Percentiles rank a stretch among this genome's conserved stretches.
phyloP scores from a whole-genome alignment of 306 rosid genomes.

The Gleditsia sinensis region DNA sequence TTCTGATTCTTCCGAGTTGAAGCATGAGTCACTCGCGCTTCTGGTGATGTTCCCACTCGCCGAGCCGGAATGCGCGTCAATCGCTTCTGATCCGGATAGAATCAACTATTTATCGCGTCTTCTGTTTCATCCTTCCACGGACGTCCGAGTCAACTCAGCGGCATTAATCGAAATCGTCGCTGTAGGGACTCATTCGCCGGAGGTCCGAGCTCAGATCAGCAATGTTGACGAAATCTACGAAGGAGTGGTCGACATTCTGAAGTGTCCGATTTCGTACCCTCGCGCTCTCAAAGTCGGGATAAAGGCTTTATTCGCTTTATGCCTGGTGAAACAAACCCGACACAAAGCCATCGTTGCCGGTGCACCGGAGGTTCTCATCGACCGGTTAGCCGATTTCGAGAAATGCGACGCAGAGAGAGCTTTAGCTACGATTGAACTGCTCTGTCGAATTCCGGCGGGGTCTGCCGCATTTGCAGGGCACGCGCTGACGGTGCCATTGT shows the following conservation, averaged over 20 bases:
- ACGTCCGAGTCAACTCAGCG: conserved; percentile 74
- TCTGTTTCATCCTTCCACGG: conserved; percentile 48
- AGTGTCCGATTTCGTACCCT: conserved; percentile 53
- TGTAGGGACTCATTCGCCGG: conserved; percentile 67
- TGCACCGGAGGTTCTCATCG: conserved; percentile 64
- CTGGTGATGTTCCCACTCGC: conserved; percentile 59
- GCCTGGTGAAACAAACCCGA: conserved; percentile 73
- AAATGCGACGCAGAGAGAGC: conserved; percentile 85
- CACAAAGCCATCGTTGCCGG: conserved; percentile 70
- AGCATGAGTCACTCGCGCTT: conserved; percentile 68
- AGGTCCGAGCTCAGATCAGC: conserved; percentile 62
- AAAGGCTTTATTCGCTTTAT: conserved; percentile 73
- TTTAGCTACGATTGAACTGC: conserved; percentile 74
- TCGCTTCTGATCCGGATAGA: conserved; percentile 56
- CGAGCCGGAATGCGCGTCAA: conserved; percentile 56
- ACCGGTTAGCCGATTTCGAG: conserved; percentile 74
- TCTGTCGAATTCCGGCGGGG: conserved; percentile 69
- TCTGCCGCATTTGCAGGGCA: conserved; percentile 59
- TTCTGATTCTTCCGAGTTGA: conserved; percentile 47
- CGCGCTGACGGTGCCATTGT: conserved; percentile 75
- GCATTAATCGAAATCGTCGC: conserved; percentile 64
- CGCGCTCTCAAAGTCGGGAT: conserved; percentile 74
- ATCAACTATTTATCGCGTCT: conserved; percentile 50
- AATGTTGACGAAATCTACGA: conserved; percentile 66
- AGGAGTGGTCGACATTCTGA: conserved; percentile 68